Conservation (phyloP, 768 basidiomycete genomes). For the Filobasidium floriforme region DNA sequence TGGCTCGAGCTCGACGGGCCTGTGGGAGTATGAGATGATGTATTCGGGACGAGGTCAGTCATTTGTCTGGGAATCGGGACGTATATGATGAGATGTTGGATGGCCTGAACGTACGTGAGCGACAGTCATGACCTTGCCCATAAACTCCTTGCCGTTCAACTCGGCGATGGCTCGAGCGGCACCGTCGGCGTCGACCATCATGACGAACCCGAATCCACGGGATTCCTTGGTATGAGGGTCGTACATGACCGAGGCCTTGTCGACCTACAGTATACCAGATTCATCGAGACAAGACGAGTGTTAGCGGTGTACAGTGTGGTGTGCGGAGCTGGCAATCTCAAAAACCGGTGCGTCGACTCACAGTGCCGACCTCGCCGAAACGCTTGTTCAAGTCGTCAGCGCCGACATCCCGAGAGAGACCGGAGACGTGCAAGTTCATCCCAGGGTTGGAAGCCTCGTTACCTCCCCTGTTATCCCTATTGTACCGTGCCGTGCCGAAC, state of each 20-base stretch:
- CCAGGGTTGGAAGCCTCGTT: slow-evolving; percentile 51
- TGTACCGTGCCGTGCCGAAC: too few species aligned
- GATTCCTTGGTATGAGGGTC: slow-evolving; percentile 64
- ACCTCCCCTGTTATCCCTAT: slow-evolving; percentile 20
- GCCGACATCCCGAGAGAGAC: slow-evolving; percentile 59
- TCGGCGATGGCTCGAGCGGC: slow-evolving; percentile 84
- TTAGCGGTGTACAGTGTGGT: too few species aligned
- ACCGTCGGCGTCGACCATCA: slow-evolving; percentile 73
- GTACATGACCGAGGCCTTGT: slow-evolving; percentile 59
- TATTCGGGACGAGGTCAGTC: neutral
- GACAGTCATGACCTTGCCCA: slow-evolving; percentile 80
- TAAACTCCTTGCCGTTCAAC: slow-evolving; percentile 71
- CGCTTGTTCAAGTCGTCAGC: slow-evolving; percentile 78
- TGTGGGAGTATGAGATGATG: neutral
- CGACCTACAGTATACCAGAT: slow-evolving; percentile 49
- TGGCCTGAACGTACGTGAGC: slow-evolving; percentile 58
- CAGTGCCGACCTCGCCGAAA: slow-evolving; percentile 81
- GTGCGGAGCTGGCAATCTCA: too few species aligned
- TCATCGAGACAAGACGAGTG: slow-evolving; percentile 4
- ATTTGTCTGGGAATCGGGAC: neutral
- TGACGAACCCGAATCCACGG: slow-evolving; percentile 82
- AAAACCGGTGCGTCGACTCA: too few species aligned
- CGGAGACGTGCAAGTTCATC: slow-evolving; percentile 61
- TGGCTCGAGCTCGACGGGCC: slow-evolving; percentile 44
- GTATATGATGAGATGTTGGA: neutral